Conservation (phyloP, 2,329 filamentous ascomycete genomes). For the Cladophialophora bantiana region DNA sequence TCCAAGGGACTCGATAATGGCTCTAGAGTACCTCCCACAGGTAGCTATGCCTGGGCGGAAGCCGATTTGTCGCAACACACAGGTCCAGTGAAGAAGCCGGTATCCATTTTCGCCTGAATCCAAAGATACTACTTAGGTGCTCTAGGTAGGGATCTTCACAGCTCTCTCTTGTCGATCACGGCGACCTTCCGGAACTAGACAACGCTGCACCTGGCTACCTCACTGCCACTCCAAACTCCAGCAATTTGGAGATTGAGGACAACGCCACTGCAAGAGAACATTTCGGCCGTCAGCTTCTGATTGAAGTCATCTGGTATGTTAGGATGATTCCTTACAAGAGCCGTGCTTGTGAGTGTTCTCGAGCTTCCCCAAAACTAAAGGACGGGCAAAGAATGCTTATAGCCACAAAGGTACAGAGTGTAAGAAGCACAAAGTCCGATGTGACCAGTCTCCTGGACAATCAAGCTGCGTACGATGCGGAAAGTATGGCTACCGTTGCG, state of each 20-base stretch:
- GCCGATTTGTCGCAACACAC: neutral
- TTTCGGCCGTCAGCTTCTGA: neutral
- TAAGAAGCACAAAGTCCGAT: slow-evolving; percentile 4
- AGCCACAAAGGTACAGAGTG: neutral
- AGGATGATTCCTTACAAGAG: slow-evolving; percentile 3
- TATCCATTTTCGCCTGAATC: neutral
- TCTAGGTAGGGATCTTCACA: neutral
- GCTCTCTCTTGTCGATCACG: neutral
- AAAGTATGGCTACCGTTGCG: slow-evolving; percentile 3
- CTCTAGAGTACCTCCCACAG: neutral
- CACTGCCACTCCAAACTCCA: neutral
- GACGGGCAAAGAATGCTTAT: neutral
- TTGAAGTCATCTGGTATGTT: neutral
- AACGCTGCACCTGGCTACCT: neutral
- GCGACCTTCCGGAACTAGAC: neutral
- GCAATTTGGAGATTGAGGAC: neutral
- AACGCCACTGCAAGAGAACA: neutral
- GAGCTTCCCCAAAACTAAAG: neutral
- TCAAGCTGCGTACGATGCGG: neutral
- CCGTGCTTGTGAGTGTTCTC: neutral
- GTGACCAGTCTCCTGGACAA: neutral
- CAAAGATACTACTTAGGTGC: neutral
- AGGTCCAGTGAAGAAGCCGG: neutral
- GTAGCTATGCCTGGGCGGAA: neutral
- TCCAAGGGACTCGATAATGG: neutral